A percentile compares a stretch with the other conserved stretches of the same genome.
Evolutionary conservation across 73 alveolate genomes (phyloP).

Genomic region (Tetrahymena malaccensis): DNA sequence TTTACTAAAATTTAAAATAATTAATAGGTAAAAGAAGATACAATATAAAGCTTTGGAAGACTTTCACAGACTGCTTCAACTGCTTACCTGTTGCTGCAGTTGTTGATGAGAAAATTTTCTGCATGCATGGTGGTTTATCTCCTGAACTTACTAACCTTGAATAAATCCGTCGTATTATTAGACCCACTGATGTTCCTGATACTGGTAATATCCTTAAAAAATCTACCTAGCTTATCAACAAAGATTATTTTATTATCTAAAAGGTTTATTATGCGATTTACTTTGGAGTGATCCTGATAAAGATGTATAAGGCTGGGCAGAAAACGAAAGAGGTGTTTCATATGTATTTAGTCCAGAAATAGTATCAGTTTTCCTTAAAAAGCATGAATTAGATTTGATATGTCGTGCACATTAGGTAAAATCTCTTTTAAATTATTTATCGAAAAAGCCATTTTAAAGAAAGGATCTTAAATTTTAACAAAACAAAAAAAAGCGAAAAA

Average conservation of each 20-base stretch:
- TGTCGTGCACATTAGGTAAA: conserved; percentile 96
- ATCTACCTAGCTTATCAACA: neutral
- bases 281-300: conserved; percentile 83
- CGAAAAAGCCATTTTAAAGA: neutral
- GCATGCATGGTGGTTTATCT: conserved; percentile 91
- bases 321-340: conserved; percentile 95
- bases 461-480: neutral
- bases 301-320: conserved; percentile 93
- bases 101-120: conserved; percentile 70
- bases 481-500: no score
- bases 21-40: conserved; percentile 60
- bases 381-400: conserved; percentile 89
- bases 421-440: neutral
- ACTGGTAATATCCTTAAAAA: conserved; percentile 18
- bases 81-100: conserved; percentile 78
- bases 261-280: conserved; percentile 66
- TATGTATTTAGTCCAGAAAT: conserved; percentile 91
- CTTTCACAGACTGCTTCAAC: conserved; percentile 69
- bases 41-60: conserved; percentile 75
- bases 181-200: conserved; percentile 85
- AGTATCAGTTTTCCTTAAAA: conserved; percentile 78
- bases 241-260: neutral
- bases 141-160: conserved; percentile 71
- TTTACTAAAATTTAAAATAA: neutral
- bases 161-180: conserved; percentile 50